Evolutionary conservation across 163 green algal genomes (phyloP).

Genomic region (Trebouxiophyceae sp.): DNA sequence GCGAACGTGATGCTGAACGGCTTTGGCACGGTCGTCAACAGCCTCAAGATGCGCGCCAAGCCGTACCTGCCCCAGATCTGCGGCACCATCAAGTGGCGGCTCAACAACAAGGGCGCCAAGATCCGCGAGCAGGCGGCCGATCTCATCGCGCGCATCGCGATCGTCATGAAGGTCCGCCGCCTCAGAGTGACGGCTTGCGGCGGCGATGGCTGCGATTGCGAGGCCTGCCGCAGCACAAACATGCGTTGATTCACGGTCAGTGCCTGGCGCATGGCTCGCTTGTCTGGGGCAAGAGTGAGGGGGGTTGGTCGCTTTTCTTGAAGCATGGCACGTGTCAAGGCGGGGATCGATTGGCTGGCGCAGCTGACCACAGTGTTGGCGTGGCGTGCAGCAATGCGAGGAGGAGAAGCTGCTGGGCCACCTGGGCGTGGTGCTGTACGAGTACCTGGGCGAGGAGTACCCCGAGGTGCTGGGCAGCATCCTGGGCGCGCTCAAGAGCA

Average conservation of each 20-base stretch:
- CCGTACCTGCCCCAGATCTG: constrained; percentile 98
- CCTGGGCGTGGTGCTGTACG: constrained; percentile 95
- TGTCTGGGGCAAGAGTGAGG: too few species aligned
- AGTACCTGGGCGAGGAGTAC: constrained; percentile 99
- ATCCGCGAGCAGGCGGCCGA: constrained; percentile 96
- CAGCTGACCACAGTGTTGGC: too few species aligned
- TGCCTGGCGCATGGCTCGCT: too few species aligned
- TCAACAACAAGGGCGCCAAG: constrained; percentile 98
- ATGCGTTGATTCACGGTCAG: too few species aligned
- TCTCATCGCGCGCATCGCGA: constrained; percentile 87
- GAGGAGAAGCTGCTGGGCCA: constrained; percentile 97
- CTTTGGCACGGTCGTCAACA: constrained; percentile 94
- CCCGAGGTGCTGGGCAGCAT: constrained; percentile 97
- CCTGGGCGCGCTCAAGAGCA: constrained; percentile 90
- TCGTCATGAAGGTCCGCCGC: constrained; percentile 72
- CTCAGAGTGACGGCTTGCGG: too few species aligned
- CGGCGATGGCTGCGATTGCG: too few species aligned
- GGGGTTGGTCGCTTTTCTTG: too few species aligned
- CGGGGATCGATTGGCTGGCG: too few species aligned
- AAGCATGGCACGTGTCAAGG: too few species aligned
- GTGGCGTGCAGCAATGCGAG: constrained; percentile 53
- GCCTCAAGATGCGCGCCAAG: constrained; percentile 83
- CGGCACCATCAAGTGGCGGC: constrained; percentile 98
- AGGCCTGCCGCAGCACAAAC: too few species aligned
- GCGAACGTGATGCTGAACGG: constrained; percentile 94